Base-by-base conservation (phyloP, 805 yeast species). In the Dipodascopsis uninucleata region DNA sequence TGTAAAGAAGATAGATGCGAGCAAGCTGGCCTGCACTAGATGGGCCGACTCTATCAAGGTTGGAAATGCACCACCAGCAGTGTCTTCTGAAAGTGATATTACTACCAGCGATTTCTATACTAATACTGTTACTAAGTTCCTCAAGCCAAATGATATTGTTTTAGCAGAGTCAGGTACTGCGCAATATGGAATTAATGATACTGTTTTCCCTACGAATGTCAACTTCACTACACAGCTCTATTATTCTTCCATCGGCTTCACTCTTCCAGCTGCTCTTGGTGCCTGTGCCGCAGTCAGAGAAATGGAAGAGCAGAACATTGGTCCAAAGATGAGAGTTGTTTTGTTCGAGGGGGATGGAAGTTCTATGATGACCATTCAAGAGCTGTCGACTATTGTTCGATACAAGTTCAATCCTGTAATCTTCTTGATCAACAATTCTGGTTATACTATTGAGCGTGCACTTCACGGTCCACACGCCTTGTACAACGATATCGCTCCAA, bases 341-440 rank as follows among this genome's bases (percentile, higher is more conserved):
- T 69, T 88, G 20, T 67, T 86, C 14, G 88, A 85, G 69, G 96
- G 97, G 44, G 97, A 89, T 63, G 97, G 97, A 1, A 81, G 95
- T 2, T 90, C 96, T 1, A 95, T 86, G 69, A 85, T 89, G 95
- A 87, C 96, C 3, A 71, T 83, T 43, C 59, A 89, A 71, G 97
- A 89, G 61, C 64, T 81, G 39, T 77, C 86, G 0, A 72, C 85
- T 2, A 77, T 76, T 59, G 63, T 83, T 31, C 75, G 85, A 50
- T 69, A 75, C 50, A 69, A 71, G 16, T 70, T 82, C 32, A 76
- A 75, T 28, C 86, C 95, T 18, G 76, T 82, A 32, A 73, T 89
- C 22, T 75, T 88, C 56, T 65, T 89, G 41, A 69, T 87, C 66
- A 89, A 89, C 67, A 89, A 89, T 65, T 75, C 76, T 45, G 97